Conservation (phyloP, 2,329 filamentous ascomycete species). For the Biscogniauxia mediterranea region DNA sequence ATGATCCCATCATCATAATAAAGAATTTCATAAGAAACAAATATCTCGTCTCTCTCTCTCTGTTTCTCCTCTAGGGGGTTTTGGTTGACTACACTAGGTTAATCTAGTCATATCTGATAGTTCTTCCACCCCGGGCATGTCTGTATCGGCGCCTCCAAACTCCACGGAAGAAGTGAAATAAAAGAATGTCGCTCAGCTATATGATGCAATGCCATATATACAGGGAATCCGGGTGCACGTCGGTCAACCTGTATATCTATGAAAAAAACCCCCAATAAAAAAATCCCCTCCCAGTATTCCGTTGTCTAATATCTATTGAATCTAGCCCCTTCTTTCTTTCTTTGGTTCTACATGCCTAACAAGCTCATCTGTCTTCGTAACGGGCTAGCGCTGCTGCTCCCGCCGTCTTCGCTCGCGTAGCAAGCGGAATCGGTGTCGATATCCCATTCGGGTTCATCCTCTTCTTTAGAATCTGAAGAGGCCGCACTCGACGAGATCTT, state of each 20-base stretch:
- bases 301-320: slow-evolving; percentile 10
- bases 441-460: slow-evolving; percentile 73
- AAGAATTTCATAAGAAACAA: no score
- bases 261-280: no score
- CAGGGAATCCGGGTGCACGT: not conserved
- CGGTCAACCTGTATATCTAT: not conserved
- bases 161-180: not conserved
- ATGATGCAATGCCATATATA: not conserved
- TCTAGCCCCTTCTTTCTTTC: no score
- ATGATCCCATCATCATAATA: no score
- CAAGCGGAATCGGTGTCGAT: slow-evolving; percentile 85
- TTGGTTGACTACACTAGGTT: no score
- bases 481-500: slow-evolving; percentile 43
- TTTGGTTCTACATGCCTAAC: slow-evolving; percentile 50
- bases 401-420: slow-evolving; percentile 69
- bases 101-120: no score
- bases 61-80: no score
- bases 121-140: not conserved
- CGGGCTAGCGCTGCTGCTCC: slow-evolving; percentile 63
- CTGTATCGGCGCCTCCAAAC: not conserved
- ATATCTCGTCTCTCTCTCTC: no score
- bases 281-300: no score
- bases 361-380: slow-evolving; percentile 72
- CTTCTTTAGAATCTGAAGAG: slow-evolving; percentile 44
- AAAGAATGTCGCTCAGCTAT: not conserved